A percentile compares a stretch with the other conserved stretches of the same genome.
phyloP scores from a whole-genome alignment of 257 asterid genomes.

The Striga asiatica region DNA sequence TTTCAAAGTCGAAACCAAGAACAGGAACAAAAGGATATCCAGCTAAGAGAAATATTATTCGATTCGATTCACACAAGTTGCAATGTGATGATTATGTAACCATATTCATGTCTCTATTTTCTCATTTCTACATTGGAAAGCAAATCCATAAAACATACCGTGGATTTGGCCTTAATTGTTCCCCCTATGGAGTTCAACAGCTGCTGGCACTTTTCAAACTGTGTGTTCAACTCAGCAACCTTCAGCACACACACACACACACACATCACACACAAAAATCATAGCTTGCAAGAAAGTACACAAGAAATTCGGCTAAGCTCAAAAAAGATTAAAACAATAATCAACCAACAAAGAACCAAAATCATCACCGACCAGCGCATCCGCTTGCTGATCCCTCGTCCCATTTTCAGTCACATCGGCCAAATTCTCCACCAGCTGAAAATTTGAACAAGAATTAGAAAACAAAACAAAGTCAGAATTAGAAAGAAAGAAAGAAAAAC shows the following conservation, averaged over 20 bases:
- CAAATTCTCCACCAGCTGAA: conserved; percentile 83
- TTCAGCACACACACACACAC: no score
- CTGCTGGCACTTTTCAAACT: conserved; percentile 96
- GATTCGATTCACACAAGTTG: no score
- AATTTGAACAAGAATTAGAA: no score
- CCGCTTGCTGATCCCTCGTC: conserved; percentile 85
- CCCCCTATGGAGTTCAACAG: conserved; percentile 69
- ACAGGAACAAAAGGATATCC: no score
- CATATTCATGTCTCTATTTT: background rate
- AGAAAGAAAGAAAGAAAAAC: background rate
- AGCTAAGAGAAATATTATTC: no score
- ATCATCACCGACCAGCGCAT: conserved; percentile 62
- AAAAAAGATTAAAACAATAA: background rate
- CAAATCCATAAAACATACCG: conserved; percentile 30
- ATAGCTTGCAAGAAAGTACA: background rate
- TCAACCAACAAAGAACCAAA: background rate
- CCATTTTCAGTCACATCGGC: conserved; percentile 73
- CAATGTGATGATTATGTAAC: background rate
- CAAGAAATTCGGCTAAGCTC: background rate
- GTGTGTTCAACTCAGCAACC: conserved; percentile 75
- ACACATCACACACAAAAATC: no score
- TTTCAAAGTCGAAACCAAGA: no score
- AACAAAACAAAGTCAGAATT: no score
- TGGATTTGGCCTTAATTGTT: conserved; percentile 60
- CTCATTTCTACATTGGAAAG: background rate